Base-by-base conservation (phyloP, 768 basidiomycete species). In the Dacryopinax primogenitus region DNA sequence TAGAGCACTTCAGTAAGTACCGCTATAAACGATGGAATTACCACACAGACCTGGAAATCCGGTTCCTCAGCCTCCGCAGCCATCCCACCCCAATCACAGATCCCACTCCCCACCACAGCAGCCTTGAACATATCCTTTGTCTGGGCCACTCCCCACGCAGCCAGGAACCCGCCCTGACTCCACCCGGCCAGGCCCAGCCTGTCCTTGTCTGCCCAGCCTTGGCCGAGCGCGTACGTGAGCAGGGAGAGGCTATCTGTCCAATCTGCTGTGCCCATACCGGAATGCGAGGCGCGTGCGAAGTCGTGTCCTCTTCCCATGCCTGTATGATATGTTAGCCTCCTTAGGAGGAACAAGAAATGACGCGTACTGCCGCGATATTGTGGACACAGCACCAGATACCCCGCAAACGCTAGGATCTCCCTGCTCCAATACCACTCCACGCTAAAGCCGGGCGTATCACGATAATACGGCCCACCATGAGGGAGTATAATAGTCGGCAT, bases 91-190 rank as follows among this genome's bases (percentile, higher is more conserved):
- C 67, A 68, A 39, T 68, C 67, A 21, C 41, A 62, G 9, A 68
- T 37, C 6, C 67, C 67, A 23, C 47, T 65, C n/a, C 63, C 65
- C 62, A 66, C 64, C 16, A 66, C 62, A 15, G 28, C 67, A 21
- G 65, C 66, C 62, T 64, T 63, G 51, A 63, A 68, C 35, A 64
- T 51, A 37, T 66, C 61, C 63, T 68, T 68, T 7, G 65, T 68
- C 33, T 66, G 67, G 34, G 62, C 36, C 15, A 64, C 67, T 13
- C 67, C 67, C 65, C 67, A 68, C 1, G 67, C 67, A 12, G 67
- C 62, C 33, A 68, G 28, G 45, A 66, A 68, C 7, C 67, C 67
- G 18, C 67, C 67, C 39, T 66, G 63, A 28, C 67, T 68, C 67
- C 67, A 68, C 1, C 67, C 67, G 13, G 62, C 65, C n/a, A 68